Evolutionary conservation across 345 rosid genomes (phyloP), one percentile per base, ranked within the genome.

Genomic region (Diplotaxis tenuifolia): DNA sequence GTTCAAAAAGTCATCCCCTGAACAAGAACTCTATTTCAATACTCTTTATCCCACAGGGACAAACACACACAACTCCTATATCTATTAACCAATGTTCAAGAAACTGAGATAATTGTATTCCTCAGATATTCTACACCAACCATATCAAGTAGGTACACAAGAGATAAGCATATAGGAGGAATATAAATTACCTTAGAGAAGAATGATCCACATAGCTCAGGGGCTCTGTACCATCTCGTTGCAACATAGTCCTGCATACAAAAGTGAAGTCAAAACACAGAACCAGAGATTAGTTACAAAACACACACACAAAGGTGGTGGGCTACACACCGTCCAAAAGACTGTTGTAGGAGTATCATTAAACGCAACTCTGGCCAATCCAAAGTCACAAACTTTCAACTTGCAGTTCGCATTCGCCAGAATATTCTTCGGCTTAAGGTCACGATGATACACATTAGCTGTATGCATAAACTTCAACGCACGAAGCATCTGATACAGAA

Each of bases 1-100:
- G 93, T 84, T 94, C 96, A 92, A 81, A 92, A 81, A 89, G 89
- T 87, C 96, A 96, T 92, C 96, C 96, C 99, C 99, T 95, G 80
- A 95, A 95, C 92, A 89, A 90, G 88, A 95, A 89, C 83, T 38
- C 47, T 71, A 80, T 86, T 90, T 84, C 86, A 85, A 88, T 91
- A 76, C 45, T 62, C 7, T 18, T 23, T 56, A 54, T 63, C 38
- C 75, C 72, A 65, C 62, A 1, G 32, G 45, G 72, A 52, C 11
- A 76, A 4, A 70, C 4, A 40, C 42, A 36, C 14, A 16, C 56
- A 70, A 29, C 32, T 29, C 79, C 70, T 62, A 53, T 11, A 50
- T 18, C 59, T 57, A 47, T 49, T 27, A 6, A 62, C 65, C 65
- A 55, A 31, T 62, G 55, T 21, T 20, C n/a, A n/a, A n/a, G n/a